These are phyloP conservation scores for Metschnikowia colocasiae DNA, from an alignment of 805 yeast genomes.

Conservation along the genomic window DNA sequence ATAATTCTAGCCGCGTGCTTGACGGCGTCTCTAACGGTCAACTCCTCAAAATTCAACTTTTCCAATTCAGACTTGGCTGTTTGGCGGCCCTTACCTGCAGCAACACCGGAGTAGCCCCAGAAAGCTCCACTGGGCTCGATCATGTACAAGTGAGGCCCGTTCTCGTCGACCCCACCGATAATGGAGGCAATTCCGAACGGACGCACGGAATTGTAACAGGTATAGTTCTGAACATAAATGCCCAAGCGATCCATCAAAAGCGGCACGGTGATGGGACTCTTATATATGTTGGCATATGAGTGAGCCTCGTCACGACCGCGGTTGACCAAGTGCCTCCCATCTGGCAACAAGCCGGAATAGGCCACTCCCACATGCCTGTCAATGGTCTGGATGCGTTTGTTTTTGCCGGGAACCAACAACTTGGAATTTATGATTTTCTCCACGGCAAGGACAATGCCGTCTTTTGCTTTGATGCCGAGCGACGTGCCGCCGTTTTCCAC, in stretches of 20 bases:
- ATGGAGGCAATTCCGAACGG: slow-evolving; percentile 95
- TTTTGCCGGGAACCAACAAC: slow-evolving; percentile 81
- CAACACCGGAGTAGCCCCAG: slow-evolving; percentile 98
- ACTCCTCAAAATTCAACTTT: slow-evolving; percentile 69
- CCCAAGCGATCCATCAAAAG: slow-evolving; percentile 85
- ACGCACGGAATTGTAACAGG: slow-evolving; percentile 93
- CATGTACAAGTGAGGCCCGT: slow-evolving; percentile 93
- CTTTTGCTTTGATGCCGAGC: slow-evolving; percentile 85
- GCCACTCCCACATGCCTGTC: slow-evolving; percentile 94
- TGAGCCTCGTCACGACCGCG: slow-evolving; percentile 91
- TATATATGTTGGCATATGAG: slow-evolving; percentile 71
- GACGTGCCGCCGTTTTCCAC: slow-evolving; percentile 97
- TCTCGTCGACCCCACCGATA: slow-evolving; percentile 87
- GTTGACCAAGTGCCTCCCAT: slow-evolving; percentile 88
- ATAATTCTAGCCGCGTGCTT: slow-evolving; percentile 93
- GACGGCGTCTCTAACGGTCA: slow-evolving; percentile 78
- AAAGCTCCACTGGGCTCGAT: slow-evolving; percentile 94
- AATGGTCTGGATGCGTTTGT: slow-evolving; percentile 86
- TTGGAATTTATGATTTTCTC: slow-evolving; percentile 88
- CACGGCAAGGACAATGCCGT: slow-evolving; percentile 96
- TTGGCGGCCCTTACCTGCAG: slow-evolving; percentile 98
- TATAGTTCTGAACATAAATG: slow-evolving; percentile 88
- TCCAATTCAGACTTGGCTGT: slow-evolving; percentile 96
- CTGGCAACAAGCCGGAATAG: slow-evolving; percentile 93
- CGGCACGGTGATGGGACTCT: slow-evolving; percentile 72